Evolutionary conservation across 2,329 filamentous ascomycete genomes (phyloP), one percentile per base, ranked within the genome.

Genomic region (Penicillium carneum): DNA sequence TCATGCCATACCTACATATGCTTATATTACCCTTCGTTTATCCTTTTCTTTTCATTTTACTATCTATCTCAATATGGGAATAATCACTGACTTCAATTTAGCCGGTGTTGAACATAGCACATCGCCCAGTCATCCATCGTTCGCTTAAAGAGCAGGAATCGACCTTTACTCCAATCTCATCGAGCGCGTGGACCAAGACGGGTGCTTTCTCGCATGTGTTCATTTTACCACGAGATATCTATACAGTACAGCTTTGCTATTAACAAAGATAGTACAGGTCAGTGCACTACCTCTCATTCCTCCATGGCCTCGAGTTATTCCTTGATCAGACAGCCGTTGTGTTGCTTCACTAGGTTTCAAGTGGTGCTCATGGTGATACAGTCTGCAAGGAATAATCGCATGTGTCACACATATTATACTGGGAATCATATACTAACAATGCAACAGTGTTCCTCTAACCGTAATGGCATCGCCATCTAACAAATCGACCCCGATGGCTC

Each of bases 391-490:
- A 60, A 49, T 45, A 5, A 43, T 49, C 31, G 12, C 12, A 31
- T n/a, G 38, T 47, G 49, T 57, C 47, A 54, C 52, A 49, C 49
- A 46, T 26, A 16, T 43, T 38, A 31, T 11, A 36, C 36, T 20
- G 26, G 26, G 20, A 36, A 45, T 18, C 29, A 23, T 8, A 31
- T 31, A 26, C 63, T 67, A 43, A 67, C 56, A 39, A 33, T 26
- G 39, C 34, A n/a, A 20, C 52, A 64, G 52, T 51, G 60, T 61
- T 43, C 23, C 52, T 53, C 47, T 38, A 57, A 56, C 18, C 34
- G 55, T 64, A 77, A 72, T 89, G 86, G 79, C 78, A 59, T 65
- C 73, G 41, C 68, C 69, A 58, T 65, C 68, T 33, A 70, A 61
- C 56, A 75, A 70, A 59, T 63, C 71, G n/a, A 55, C 59, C 26